Conservation (phyloP, 306 rosid genomes). For the Phaseolus lunatus region DNA sequence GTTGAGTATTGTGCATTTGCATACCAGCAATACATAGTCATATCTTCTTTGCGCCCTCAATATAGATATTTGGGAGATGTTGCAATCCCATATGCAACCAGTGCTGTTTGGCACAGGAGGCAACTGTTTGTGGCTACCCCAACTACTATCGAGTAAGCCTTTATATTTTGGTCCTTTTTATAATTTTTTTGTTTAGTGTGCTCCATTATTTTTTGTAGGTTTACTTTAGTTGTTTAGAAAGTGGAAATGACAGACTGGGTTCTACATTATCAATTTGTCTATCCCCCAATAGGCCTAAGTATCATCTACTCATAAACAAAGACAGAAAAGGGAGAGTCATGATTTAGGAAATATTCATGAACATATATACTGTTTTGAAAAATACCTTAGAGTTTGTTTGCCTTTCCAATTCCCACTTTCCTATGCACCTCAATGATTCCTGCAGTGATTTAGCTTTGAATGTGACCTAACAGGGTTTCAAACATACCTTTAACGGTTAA, state of each 20-base stretch:
- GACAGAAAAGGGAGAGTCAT: constrained; percentile 26
- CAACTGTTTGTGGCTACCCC: constrained; percentile 96
- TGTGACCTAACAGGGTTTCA: background rate
- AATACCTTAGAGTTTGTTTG: background rate
- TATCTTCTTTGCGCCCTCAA: constrained; percentile 96
- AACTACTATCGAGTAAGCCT: constrained; percentile 92
- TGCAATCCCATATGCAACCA: constrained; percentile 88
- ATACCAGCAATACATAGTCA: constrained; percentile 87
- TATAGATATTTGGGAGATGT: constrained; percentile 97
- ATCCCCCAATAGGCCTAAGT: constrained; percentile 27
- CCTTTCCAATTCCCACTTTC: constrained; percentile 5
- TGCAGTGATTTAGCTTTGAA: background rate
- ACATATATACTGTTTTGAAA: constrained; percentile 2
- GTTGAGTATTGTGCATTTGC: constrained; percentile 98
- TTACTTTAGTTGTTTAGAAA: constrained; percentile 39
- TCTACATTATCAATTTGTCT: constrained; percentile 31
- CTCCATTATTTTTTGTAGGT: constrained; percentile 13
- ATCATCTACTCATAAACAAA: constrained; percentile 13
- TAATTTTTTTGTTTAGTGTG: constrained; percentile 11
- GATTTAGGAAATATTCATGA: constrained; percentile 39
- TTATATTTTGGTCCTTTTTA: constrained; percentile 16
- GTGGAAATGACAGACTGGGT: constrained; percentile 36
- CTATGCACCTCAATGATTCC: background rate
- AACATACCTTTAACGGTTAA: background rate
- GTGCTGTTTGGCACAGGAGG: constrained; percentile 97